These are phyloP conservation scores for Phalaenopsis aphrodite DNA, from an alignment of 106 monocot species.

Conservation along the genomic window DNA sequence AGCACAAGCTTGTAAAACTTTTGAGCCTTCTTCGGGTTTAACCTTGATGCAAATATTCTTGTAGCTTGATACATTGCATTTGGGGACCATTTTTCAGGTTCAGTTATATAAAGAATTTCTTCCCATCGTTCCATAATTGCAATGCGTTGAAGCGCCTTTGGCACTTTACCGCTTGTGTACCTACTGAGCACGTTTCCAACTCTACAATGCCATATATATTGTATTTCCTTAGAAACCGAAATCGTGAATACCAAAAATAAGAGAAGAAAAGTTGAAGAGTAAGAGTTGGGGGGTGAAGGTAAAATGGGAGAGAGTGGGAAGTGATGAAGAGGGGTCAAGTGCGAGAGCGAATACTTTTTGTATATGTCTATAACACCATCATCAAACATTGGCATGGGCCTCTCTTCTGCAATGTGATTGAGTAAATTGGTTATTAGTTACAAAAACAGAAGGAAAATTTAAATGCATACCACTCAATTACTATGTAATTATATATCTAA, in stretches of 20 bases:
- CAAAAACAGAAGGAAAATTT: neutral
- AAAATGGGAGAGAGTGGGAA: neutral
- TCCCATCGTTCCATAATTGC: slow-evolving; percentile 71
- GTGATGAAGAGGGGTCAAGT: neutral
- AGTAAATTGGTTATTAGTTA: neutral
- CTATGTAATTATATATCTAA: no score
- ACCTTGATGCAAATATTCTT: slow-evolving; percentile 82
- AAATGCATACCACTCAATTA: no score
- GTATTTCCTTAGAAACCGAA: neutral
- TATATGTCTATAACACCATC: slow-evolving; percentile 64
- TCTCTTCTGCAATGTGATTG: slow-evolving; percentile 28
- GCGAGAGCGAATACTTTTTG: slow-evolving; percentile 40
- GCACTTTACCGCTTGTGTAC: slow-evolving; percentile 89
- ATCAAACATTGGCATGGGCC: slow-evolving; percentile 70
- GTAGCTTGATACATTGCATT: slow-evolving; percentile 96
- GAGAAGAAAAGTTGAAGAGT: neutral
- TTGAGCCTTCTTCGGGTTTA: slow-evolving; percentile 49
- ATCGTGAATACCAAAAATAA: neutral
- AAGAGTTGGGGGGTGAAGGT: neutral
- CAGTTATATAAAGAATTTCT: slow-evolving; percentile 78
- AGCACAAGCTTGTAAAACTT: slow-evolving; percentile 75
- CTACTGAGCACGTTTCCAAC: slow-evolving; percentile 72
- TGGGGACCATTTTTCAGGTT: slow-evolving; percentile 90
- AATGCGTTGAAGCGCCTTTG: slow-evolving; percentile 84
- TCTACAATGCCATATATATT: slow-evolving; percentile 22